A percentile compares a stretch with the other conserved stretches of the same genome.
These are phyloP conservation scores for Talaromyces trachyspermus DNA, from an alignment of 495 filamentous ascomycete species.

Conservation along the genomic window DNA sequence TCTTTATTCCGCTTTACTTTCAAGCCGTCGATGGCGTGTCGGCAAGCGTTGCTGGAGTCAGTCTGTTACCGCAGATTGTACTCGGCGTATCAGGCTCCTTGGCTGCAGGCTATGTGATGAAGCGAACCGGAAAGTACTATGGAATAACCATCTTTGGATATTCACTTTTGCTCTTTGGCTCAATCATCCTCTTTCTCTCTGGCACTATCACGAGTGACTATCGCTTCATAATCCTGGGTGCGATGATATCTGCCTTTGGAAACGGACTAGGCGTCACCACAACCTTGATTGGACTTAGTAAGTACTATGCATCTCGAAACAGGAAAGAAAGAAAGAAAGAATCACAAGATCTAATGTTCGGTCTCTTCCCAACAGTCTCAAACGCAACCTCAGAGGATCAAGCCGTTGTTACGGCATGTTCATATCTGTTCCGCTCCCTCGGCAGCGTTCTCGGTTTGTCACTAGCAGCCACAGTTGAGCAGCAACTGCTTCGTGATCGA, in stretches of 20 bases:
- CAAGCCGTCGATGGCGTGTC: slow-evolving; percentile 65
- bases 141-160: slow-evolving; percentile 61
- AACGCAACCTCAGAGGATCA: slow-evolving; percentile 62
- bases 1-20: slow-evolving; percentile 75
- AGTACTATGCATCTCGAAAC: too few relatives aligned
- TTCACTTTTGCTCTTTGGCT: slow-evolving; percentile 40
- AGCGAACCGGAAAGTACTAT: slow-evolving; percentile 70
- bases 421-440: slow-evolving; percentile 78
- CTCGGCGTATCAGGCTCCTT: slow-evolving; percentile 61
- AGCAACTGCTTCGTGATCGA: slow-evolving; percentile 56
- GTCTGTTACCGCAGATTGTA: slow-evolving; percentile 60
- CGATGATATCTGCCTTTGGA: slow-evolving; percentile 47
- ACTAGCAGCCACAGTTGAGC: slow-evolving; percentile 62
- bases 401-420: slow-evolving; percentile 75
- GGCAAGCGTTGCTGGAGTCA: slow-evolving; percentile 57
- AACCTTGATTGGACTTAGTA: slow-evolving; percentile 55
- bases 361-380: too few relatives aligned
- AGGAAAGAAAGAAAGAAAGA: too few relatives aligned
- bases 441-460: slow-evolving; percentile 73
- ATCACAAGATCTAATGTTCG: too few relatives aligned
- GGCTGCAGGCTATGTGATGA: slow-evolving; percentile 63
- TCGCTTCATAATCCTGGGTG: slow-evolving; percentile 47
- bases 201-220: slow-evolving; percentile 40
- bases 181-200: slow-evolving; percentile 50
- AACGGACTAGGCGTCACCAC: slow-evolving; percentile 67